Evolutionary conservation across 2,329 filamentous ascomycete species (phyloP).

Genomic region (Pyrenophora seminiperda): DNA sequence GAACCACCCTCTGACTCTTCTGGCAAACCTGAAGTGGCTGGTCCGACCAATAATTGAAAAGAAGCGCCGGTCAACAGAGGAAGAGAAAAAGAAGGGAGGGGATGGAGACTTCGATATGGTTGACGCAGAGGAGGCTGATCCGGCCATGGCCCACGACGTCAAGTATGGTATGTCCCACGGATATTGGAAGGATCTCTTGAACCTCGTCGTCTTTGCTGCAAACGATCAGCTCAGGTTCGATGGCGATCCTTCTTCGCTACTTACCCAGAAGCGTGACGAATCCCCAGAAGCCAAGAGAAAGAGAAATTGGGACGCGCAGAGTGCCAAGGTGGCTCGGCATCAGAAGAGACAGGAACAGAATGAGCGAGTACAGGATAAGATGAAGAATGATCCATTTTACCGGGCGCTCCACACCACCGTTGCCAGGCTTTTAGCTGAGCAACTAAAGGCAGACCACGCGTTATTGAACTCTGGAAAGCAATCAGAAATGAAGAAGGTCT

Average conservation of each 20-base stretch:
- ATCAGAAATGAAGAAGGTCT: slow-evolving; percentile 54
- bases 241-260: slow-evolving; percentile 47
- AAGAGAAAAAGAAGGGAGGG: slow-evolving; percentile 12
- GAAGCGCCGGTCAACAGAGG: slow-evolving; percentile 48
- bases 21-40: slow-evolving; percentile 61
- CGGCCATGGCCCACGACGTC: slow-evolving; percentile 32
- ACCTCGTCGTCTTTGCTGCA: slow-evolving; percentile 60
- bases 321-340: slow-evolving; percentile 32
- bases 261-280: slow-evolving; percentile 48
- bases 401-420: slow-evolving; percentile 59
- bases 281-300: slow-evolving; percentile 20
- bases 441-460: slow-evolving; percentile 56
- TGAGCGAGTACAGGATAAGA: slow-evolving; percentile 47
- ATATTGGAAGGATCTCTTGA: slow-evolving; percentile 67
- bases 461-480: slow-evolving; percentile 50
- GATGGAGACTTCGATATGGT: slow-evolving; percentile 51
- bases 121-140: slow-evolving; percentile 46
- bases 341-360: slow-evolving; percentile 51
- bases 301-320: slow-evolving; percentile 26
- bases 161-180: slow-evolving; percentile 58
- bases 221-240: slow-evolving; percentile 55
- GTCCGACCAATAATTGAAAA: slow-evolving; percentile 62
- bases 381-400: slow-evolving; percentile 56
- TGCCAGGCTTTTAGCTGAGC: slow-evolving; percentile 62
- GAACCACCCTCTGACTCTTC: slow-evolving; percentile 60